Evolutionary conservation across 2,329 filamentous ascomycete genomes (phyloP).

Genomic region (Arthrobotrys pseudoclavata): DNA sequence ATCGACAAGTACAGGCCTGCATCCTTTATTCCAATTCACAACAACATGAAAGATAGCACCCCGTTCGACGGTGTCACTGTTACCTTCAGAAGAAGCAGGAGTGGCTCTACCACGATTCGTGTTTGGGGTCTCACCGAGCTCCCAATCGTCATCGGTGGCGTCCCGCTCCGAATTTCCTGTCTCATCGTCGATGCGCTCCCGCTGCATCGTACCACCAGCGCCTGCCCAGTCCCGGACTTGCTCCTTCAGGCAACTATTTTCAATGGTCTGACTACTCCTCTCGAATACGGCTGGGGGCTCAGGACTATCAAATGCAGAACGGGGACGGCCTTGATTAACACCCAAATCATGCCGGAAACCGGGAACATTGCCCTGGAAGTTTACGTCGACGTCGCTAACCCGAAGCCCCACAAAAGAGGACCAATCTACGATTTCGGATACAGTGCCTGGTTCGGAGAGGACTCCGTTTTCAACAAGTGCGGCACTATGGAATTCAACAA

Average conservation of each 20-base stretch:
- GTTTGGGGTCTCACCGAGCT: constrained; percentile 51
- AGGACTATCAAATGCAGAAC: background rate
- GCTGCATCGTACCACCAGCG: constrained; percentile 19
- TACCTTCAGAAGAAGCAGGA: constrained; percentile 25
- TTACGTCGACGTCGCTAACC: constrained; percentile 42
- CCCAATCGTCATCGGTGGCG: constrained; percentile 50
- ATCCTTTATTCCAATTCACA: constrained; percentile 39
- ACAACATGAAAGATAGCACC: background rate
- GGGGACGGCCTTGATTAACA: constrained; percentile 13
- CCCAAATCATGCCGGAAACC: constrained; percentile 34
- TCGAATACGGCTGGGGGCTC: constrained; percentile 18
- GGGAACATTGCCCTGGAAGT: constrained; percentile 44
- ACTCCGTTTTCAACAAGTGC: constrained; percentile 43
- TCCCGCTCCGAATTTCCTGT: constrained; percentile 48
- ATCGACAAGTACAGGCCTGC: constrained; percentile 41
- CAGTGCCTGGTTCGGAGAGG: constrained; percentile 46
- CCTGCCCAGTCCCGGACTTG: constrained; percentile 31
- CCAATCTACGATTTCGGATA: constrained; percentile 44
- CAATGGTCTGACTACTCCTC: constrained; percentile 39
- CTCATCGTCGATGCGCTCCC: constrained; percentile 47
- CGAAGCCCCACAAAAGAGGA: constrained; percentile 41
- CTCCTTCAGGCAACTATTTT: constrained; percentile 37
- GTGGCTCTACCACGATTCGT: constrained; percentile 11
- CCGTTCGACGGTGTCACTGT: constrained; percentile 29
- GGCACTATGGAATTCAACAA: constrained; percentile 35